A percentile compares a stretch with the other conserved stretches of the same genome.
Conservation (phyloP, 2,329 filamentous ascomycete species). For the Aspergillus sp. region DNA sequence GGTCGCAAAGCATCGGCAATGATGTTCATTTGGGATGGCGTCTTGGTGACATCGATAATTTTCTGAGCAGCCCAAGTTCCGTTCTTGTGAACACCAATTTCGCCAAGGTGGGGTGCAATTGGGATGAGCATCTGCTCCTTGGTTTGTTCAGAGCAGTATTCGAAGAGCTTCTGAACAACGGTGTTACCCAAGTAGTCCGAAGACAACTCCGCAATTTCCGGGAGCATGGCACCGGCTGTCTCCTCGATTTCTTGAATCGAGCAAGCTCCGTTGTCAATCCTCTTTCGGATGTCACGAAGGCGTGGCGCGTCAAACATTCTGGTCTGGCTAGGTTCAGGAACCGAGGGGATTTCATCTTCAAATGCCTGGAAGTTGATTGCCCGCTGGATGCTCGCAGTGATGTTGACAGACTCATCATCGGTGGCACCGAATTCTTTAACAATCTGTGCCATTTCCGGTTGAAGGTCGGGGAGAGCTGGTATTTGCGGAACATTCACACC, state of each 20-base stretch:
- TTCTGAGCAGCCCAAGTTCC: constrained; percentile 99
- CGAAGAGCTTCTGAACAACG: constrained; percentile 98
- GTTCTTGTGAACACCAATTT: constrained; percentile 98
- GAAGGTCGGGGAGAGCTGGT: constrained; percentile 70
- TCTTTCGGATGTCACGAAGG: constrained; percentile 91
- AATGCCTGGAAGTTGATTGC: constrained; percentile 72
- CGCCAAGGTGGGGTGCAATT: constrained; percentile 86
- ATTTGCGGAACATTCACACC: constrained; percentile 49
- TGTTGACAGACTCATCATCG: constrained; percentile 69
- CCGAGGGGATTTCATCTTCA: constrained; percentile 77
- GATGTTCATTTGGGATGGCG: constrained; percentile 71
- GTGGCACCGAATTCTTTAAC: constrained; percentile 83
- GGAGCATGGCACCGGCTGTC: constrained; percentile 89
- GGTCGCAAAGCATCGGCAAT: constrained; percentile 81
- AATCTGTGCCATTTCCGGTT: constrained; percentile 77
- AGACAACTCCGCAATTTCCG: constrained; percentile 89
- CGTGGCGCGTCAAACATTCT: constrained; percentile 90
- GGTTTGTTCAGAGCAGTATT: constrained; percentile 85
- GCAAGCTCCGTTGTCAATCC: constrained; percentile 91
- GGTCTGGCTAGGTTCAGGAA: constrained; percentile 82
- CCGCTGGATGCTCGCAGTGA: constrained; percentile 67
- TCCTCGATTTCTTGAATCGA: constrained; percentile 84
- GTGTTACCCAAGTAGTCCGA: constrained; percentile 98
- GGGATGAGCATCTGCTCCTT: constrained; percentile 87
- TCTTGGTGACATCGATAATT: constrained; percentile 95